Base-by-base conservation (phyloP, 2,329 filamentous ascomycete species). In the Davidsoniella eucalypti region DNA sequence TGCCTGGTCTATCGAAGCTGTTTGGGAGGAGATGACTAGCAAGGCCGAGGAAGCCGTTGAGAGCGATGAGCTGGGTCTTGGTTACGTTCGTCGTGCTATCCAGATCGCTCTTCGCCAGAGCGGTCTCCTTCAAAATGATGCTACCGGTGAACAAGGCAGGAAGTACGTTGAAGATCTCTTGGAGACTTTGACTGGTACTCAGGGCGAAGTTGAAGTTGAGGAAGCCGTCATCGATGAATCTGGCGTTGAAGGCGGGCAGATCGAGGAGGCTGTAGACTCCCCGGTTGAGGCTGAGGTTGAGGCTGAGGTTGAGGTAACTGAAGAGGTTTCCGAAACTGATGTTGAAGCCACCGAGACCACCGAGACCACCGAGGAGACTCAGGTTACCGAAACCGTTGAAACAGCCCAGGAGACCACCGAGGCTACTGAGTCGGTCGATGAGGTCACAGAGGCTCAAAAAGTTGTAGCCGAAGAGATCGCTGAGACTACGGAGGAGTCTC, bases 21-120 rank as follows among this genome's bases (percentile, higher is more conserved):
- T 69, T 12, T 78, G 75, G 75, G 66, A 71, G 44, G 69, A 75
- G 47, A 69, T 77, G 60, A 73, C 71, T 57, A 61, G 64, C 25
- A 71, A 69, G 59, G 72, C 77, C 12, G 72, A 77, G 50, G 67
- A 76, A 49, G 70, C 72, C 2, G 71, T 79, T 49, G 71, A 77
- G 54, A 70, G 75, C 54, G 76, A 79, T 47, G 71, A 73, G 43
- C 61, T 69, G 9, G 75, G 74, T 23, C 59, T 74, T 26, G 65
- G 66, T 5, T 66, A 67, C 7, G 70, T 78, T 14, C 66, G 71
- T 43, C 72, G 75, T 52, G 70, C 71, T 4, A 70, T 78, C 21
- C 67, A 73, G 52, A 67, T 74, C 41, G 74, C 75, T 1, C 64
- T 78, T 2, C 67, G 72, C 52, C 68, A 74, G 58, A 75, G 71